Base-by-base conservation (phyloP, 495 filamentous ascomycete species). In the Pseudevernia furfuracea region DNA sequence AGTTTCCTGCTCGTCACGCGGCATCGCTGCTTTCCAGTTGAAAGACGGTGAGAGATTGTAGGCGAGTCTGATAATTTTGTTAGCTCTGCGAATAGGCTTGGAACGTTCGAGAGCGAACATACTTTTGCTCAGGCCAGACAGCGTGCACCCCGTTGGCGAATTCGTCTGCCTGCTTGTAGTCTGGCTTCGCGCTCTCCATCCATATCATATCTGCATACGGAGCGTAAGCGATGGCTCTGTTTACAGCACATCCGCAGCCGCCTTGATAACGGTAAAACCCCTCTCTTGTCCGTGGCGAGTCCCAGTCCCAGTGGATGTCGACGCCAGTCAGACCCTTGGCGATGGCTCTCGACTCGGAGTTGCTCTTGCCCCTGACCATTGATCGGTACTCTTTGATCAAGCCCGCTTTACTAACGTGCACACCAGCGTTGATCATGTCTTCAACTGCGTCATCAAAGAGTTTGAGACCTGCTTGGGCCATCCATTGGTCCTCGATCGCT, bases 1-100 rank as follows among this genome's bases (percentile, higher is more conserved):
- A 28, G 95, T 97, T 78, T 96, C 90, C 77, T 98, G 95, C 74
- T 97, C 95, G 55, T 86, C 80, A 67, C 87, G 84, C 36, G 89
- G 81, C 95, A 98, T 98, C 73, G 95, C 94, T 53, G 92, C 80
- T 81, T 97, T 97, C 94, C 94, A 98, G 84, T 97, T 97, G 87
- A 98, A 98, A 46, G 91, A 96, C 36, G 95, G 95, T 0, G 92
- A 96, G 60, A 98, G 87, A 79, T 97, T 97, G 80, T 97, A 98
- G 8, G 94, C 87, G 53, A 97, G 86, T 75, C 89, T 92, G 64
- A 38, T 48, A 17, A 30, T 10, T 10, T 12, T 3, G 48, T 61
- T 48, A 65, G 56, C 23, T 41, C 11, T 4, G 64, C 12, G 36
- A 21, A 34, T 43, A 11, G 8, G 19, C 12, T 30, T 52, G 32